Base-by-base conservation (phyloP, 257 asterid species). In the Lycium barbarum region DNA sequence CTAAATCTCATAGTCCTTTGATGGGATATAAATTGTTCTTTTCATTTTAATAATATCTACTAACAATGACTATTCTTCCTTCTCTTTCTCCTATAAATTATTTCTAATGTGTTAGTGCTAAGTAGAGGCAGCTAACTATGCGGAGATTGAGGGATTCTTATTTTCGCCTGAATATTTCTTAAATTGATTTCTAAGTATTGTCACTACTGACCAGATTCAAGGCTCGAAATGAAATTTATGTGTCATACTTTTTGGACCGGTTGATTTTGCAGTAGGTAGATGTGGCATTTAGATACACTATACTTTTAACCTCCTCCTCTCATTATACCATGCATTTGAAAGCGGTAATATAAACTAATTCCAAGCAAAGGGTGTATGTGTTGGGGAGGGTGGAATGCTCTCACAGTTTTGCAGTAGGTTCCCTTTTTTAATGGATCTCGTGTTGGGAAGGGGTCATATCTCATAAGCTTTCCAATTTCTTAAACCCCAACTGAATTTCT, bases 301-400 rank as follows among this genome's bases (percentile, higher is more conserved):
- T 22, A 6, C 40, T 49, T n/a, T 74, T 74, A 61, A 40, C 79
- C 33, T 70, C 53, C 76, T 68, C 26, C 74, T 55, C 61, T 59
- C 33, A 1, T 18, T 18, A 18, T 59, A 18, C 33, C 9, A 18
- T 59, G 26, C 66, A 18, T 59, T 59, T 7, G 26, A 59, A 59
- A 59, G 66, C 11, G 22, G 11, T 18, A 59, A 59, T 59, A 6
- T 59, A 11, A 59, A 59, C 66, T n/a, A 59, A 59, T 59, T 59
- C 66, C 66, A 59, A 59, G 3, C 66, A 59, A 59, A 10, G 63
- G 66, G 66, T 59, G 20, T 5, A 59, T 59, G 66, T n/a, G 33
- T 7, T 7, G 33, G 66, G 22, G 66, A 5, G 66, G 66, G 66
- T n/a, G 11, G 11, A 3, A 18, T n/a, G 18, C 66, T 59, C 11